phyloP scores from a whole-genome alignment of 108 stramenopile species.

The Nitzschia inconspicua region DNA sequence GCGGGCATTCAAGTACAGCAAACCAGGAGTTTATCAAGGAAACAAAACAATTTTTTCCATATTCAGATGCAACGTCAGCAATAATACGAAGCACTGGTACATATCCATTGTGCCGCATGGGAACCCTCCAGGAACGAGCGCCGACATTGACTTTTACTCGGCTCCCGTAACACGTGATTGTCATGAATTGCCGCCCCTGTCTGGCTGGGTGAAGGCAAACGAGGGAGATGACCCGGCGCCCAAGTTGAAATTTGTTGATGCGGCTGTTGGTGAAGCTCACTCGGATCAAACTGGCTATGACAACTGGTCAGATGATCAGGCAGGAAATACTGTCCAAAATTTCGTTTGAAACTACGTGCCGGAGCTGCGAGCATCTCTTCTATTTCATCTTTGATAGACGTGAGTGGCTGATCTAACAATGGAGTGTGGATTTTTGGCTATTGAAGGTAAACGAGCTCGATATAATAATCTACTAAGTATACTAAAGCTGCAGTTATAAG shows the following conservation, averaged over 20 bases:
- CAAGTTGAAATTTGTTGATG: conserved; percentile 1
- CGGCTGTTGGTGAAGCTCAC: too few relatives aligned
- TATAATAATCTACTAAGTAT: too few relatives aligned
- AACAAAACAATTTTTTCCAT: conserved; percentile 35
- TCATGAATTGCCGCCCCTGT: conserved; percentile 29
- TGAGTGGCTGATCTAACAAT: too few relatives aligned
- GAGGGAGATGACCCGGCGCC: conserved; percentile 48
- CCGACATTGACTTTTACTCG: conserved; percentile 86
- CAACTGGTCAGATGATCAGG: too few relatives aligned
- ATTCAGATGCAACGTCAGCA: conserved; percentile 82
- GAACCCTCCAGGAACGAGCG: conserved; percentile 66
- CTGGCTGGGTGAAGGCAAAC: conserved; percentile 41
- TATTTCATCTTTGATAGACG: too few relatives aligned
- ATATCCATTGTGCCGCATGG: conserved; percentile 79
- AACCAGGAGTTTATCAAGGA: conserved; percentile 51
- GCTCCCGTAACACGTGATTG: conserved; percentile 33
- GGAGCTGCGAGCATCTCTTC: too few relatives aligned
- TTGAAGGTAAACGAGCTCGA: too few relatives aligned
- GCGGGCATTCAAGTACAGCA: conserved; percentile 57
- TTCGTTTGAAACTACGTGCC: too few relatives aligned
- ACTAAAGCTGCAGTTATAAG: too few relatives aligned
- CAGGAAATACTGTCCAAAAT: too few relatives aligned
- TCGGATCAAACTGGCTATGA: too few relatives aligned
- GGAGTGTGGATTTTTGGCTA: too few relatives aligned
- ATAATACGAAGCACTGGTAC: conserved; percentile 86